Base-by-base conservation (phyloP, 768 basidiomycete species). In the Pulveroboletus sp. region DNA sequence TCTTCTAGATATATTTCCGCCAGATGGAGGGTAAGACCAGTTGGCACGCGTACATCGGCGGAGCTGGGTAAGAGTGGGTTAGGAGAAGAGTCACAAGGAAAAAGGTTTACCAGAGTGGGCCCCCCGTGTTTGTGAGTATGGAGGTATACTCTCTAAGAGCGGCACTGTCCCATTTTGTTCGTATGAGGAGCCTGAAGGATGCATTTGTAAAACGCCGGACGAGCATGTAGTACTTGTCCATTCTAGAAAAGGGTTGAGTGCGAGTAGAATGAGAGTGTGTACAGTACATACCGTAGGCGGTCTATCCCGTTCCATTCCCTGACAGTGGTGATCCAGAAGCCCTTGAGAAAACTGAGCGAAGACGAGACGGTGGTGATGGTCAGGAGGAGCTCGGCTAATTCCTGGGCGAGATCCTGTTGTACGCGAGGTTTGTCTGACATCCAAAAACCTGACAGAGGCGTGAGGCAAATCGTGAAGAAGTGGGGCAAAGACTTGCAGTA, bases 391-490 rank as follows among this genome's bases (percentile, higher is more conserved):
- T 91, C 84, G 16, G 95, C 88, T 33, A 99, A 70, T 58, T 94
- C 90, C 14, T 78, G 74, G 0, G 95, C 92, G 14, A 99, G 78
- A 13, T 84, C 85, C 65, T 98, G 95, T 65, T 98, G 95, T 8
- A 97, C 89, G 9, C 94, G 78, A 5, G 94, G 94, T 64, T 98
- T 99, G 71, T 99, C 95, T 10, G 94, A 97, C 94, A 97, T 97
- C 94, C 95, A 99, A 70, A 94, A 98, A 65, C 95, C 94, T 97
- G 34, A 5, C 4, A 24, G 0, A 34, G 24, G 32, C 13, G 7
- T 59, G 49, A 55, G 32, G 40, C 7, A n/a, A 16, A 4, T 27
- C 39, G 23, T 3, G 29, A 19, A 23, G 20, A 6, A 21, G 17
- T 20, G 14, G 13, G 34, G 16, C 7, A 40, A 21, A 29, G 6